Evolutionary conservation across 495 filamentous ascomycete genomes (phyloP), one percentile per base, ranked within the genome.

Genomic region (Lindgomyces ingoldianus): DNA sequence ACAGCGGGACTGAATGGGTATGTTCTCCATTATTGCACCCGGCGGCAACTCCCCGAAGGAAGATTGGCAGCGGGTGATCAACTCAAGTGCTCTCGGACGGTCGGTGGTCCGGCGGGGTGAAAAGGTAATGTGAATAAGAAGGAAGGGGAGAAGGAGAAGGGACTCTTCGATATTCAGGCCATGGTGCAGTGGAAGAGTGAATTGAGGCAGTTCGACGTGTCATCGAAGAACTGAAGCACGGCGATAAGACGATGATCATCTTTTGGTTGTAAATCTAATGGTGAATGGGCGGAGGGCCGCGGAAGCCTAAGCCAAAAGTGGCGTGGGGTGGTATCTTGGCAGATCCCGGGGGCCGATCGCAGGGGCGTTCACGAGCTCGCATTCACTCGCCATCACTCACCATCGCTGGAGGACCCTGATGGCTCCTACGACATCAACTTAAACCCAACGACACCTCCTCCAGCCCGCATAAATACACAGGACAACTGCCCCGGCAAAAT

Each of bases 371-470:
- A 39, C 33, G 33, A 39, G 33, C 6, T 14, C 6, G 33, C 33
- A 6, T 6, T 39, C 33, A 39, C 33, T 14, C 10, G 33, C 33
- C 19, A 42, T 12, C 4, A 16, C n/a, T n/a, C n/a, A 25, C 10
- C 29, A 19, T 56, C 36, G 30, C 52, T n/a, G n/a, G 54, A 22
- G 27, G 49, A 56, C 60, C 60, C 41, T 63, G 60, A 41, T 62
- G 58, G 26, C 42, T n/a, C n/a, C n/a, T 19, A 19, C 42, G 39
- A 3, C 22, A 16, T 1, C 25, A 49, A 30, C 56, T 44, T 27
- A 19, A 42, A 21, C 47, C 41, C 46, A 22, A 21, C 42, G 14
- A 24, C 27, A 60, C 9, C 16, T 16, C 24, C 51, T 9, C 30
- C 30, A 14, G 1, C 29, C 26, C 21, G 19, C 27, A 6, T n/a